phyloP scores from a whole-genome alignment of 1,284 basidiomycete species.

The Termitomyces sp. region DNA sequence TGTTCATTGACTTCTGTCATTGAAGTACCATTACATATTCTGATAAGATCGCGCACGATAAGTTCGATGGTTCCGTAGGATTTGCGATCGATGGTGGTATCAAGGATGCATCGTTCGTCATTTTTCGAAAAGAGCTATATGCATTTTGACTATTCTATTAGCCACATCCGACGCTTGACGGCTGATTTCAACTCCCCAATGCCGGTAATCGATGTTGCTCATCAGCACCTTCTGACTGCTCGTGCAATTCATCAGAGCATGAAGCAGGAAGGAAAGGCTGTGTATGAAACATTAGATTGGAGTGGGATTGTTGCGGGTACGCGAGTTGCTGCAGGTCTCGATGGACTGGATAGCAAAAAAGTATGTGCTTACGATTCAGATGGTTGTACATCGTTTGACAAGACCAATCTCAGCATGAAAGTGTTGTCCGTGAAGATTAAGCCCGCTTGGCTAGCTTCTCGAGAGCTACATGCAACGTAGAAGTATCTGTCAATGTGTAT shows the following conservation, averaged over 20 bases:
- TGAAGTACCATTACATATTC: constrained; percentile 54
- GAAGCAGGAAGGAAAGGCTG: constrained; percentile 38
- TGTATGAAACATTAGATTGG: constrained; percentile 64
- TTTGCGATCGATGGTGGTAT: constrained; percentile 89
- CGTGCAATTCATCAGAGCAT: constrained; percentile 58
- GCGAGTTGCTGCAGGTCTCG: constrained; percentile 63
- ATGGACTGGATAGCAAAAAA: constrained; percentile 49
- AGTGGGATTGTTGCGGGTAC: constrained; percentile 65
- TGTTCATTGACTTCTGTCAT: neutral
- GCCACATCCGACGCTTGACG: constrained; percentile 60
- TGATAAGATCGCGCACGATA: constrained; percentile 63
- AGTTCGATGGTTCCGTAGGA: constrained; percentile 75
- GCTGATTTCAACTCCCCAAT: constrained; percentile 71
- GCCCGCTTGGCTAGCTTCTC: neutral
- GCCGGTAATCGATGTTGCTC: constrained; percentile 74
- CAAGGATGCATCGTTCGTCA: constrained; percentile 60
- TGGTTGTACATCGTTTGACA: neutral
- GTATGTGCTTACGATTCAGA: constrained; percentile 17
- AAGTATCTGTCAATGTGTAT: neutral
- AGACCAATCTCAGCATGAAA: constrained; percentile 17
- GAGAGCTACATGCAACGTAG: neutral
- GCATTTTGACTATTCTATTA: constrained; percentile 18
- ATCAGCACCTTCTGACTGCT: constrained; percentile 76
- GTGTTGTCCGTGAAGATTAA: constrained; percentile 20
- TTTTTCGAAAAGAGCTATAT: neutral